These are phyloP conservation scores for Trichoderma citrinoviride DNA, from an alignment of 2,329 filamentous ascomycete genomes.

Conservation along the genomic window DNA sequence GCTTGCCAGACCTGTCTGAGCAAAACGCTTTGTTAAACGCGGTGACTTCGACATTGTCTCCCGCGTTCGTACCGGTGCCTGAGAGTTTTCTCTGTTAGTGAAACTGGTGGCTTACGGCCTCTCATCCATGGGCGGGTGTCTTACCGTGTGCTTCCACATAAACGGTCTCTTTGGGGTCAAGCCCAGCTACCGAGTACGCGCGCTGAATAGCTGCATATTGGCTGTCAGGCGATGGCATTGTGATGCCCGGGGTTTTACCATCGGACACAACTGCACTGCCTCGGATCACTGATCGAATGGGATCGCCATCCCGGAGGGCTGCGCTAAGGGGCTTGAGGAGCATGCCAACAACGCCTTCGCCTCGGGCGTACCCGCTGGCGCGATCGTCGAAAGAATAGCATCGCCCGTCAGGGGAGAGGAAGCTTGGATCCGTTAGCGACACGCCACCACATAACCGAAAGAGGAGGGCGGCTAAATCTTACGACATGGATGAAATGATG, in stretches of 20 bases:
- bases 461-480: neutral
- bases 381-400: constrained; percentile 21
- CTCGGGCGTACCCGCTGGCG: constrained; percentile 48
- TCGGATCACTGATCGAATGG: constrained; percentile 22
- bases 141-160: constrained; percentile 22
- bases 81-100: neutral
- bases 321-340: constrained; percentile 45
- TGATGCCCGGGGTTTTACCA: constrained; percentile 23
- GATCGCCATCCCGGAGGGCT: constrained; percentile 38
- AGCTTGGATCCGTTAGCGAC: constrained; percentile 3
- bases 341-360: constrained; percentile 48
- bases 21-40: constrained; percentile 19
- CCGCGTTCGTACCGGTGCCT: constrained; percentile 22
- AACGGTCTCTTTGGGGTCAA: constrained; percentile 18
- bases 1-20: neutral
- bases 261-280: constrained; percentile 19
- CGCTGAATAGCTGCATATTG: constrained; percentile 16
- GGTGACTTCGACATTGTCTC: constrained; percentile 17
- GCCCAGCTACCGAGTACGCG: constrained; percentile 16
- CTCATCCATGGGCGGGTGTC: neutral
- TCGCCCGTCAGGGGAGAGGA: constrained; percentile 18
- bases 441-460: neutral
- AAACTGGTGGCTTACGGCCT: neutral
- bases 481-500: constrained; percentile 23
- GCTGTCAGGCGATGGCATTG: constrained; percentile 15